phyloP scores from a whole-genome alignment of 169 alveolate species.

The Babesia divergens region DNA sequence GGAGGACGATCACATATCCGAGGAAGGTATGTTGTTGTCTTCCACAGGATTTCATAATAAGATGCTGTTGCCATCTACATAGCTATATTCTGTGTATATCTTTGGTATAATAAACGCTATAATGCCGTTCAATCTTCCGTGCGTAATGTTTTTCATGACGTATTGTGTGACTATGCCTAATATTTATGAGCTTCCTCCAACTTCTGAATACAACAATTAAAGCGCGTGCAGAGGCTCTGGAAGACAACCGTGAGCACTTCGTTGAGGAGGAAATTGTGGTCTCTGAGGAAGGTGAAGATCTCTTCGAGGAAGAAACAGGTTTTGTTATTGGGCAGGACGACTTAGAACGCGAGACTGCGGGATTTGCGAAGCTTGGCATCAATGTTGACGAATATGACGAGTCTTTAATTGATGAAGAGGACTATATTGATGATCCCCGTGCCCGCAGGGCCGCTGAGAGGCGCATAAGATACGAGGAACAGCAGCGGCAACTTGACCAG shows the following conservation, averaged over 20 bases:
- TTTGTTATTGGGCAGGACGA: constrained; percentile 73
- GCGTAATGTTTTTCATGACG: too few species aligned
- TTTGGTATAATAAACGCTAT: too few species aligned
- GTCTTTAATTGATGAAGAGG: constrained; percentile 79
- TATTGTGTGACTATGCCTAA: too few species aligned
- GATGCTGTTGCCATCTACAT: background rate
- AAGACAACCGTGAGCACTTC: constrained; percentile 75
- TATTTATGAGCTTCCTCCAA: too few species aligned
- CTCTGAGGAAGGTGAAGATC: constrained; percentile 75
- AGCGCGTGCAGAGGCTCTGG: constrained; percentile 44
- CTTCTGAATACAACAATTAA: background rate
- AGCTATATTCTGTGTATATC: background rate
- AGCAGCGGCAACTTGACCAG: constrained; percentile 57
- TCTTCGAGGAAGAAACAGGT: constrained; percentile 76
- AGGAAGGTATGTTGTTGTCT: constrained; percentile 1
- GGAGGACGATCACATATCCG: background rate
- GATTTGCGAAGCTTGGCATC: constrained; percentile 73
- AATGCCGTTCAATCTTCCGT: too few species aligned
- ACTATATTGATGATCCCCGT: constrained; percentile 78
- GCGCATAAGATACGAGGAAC: constrained; percentile 55
- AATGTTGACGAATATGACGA: constrained; percentile 81
- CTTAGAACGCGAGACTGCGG: constrained; percentile 71
- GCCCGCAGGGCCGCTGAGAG: constrained; percentile 84
- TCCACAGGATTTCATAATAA: background rate
- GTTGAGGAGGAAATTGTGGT: constrained; percentile 73